Percentiles rank a stretch among this genome's conserved stretches.
phyloP scores from a whole-genome alignment of 805 yeast genomes.

The Monosporozyma unispora region DNA sequence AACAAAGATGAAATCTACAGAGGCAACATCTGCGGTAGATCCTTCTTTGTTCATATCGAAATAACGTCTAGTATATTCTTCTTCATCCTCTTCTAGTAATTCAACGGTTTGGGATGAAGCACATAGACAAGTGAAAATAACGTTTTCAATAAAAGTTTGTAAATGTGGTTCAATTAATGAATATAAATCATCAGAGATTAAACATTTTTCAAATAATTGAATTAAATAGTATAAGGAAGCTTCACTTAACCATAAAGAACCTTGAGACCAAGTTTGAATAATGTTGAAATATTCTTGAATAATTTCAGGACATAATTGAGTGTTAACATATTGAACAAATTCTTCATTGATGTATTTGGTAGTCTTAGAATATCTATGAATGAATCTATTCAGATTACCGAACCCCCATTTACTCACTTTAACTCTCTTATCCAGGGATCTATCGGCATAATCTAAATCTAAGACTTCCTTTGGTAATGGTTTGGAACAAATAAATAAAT shows the following conservation, averaged over 20 bases:
- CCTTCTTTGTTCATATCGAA: constrained; percentile 59
- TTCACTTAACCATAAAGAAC: constrained; percentile 53
- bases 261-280: constrained; percentile 33
- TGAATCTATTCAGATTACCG: constrained; percentile 64
- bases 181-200: constrained; percentile 52
- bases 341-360: constrained; percentile 36
- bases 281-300: constrained; percentile 50
- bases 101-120: constrained; percentile 59
- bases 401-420: constrained; percentile 86
- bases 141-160: constrained; percentile 53
- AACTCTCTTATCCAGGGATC: constrained; percentile 41
- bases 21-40: constrained; percentile 69
- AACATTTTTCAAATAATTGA: constrained; percentile 54
- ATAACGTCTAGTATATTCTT: constrained; percentile 67
- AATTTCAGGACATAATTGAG: constrained; percentile 60
- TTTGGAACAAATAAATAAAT: constrained; percentile 49
- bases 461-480: constrained; percentile 44
- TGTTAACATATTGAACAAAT: constrained; percentile 47
- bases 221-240: constrained; percentile 57
- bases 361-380: constrained; percentile 49
- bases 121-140: constrained; percentile 69
- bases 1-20: constrained; percentile 62
- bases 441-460: constrained; percentile 40
- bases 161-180: constrained; percentile 52
- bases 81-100: constrained; percentile 70